Conservation (phyloP, 768 basidiomycete species). For the Suillus lakei region DNA sequence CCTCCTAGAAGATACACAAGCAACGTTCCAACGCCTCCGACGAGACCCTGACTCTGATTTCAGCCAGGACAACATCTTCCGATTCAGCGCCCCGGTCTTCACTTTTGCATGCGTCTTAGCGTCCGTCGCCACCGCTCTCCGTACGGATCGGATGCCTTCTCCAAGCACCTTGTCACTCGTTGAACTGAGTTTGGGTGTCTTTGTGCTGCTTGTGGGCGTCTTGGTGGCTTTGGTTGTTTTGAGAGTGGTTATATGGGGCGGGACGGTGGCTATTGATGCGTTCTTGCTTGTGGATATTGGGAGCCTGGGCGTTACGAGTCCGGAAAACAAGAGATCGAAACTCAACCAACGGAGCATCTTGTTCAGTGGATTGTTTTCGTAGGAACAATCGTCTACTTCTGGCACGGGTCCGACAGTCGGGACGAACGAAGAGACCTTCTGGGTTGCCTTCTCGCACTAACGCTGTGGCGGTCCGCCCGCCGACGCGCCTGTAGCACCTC, state of each 20-base stretch:
- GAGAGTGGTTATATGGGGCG: conserved; percentile 10
- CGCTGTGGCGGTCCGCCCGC: background rate
- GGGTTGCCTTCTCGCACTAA: background rate
- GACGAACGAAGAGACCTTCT: background rate
- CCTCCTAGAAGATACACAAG: conserved; percentile 8
- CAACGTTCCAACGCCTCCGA: conserved; percentile 8
- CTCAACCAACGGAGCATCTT: conserved; percentile 6
- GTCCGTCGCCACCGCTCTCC: conserved; percentile 6
- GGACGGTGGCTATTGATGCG: background rate
- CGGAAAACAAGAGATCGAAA: background rate
- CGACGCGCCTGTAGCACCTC: background rate
- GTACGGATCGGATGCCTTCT: conserved; percentile 1
- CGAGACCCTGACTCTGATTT: conserved; percentile 12
- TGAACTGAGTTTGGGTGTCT: background rate
- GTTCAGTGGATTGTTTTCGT: conserved; percentile 10
- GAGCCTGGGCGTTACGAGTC: background rate
- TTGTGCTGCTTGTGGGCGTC: background rate
- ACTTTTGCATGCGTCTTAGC: conserved; percentile 11
- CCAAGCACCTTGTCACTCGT: background rate
- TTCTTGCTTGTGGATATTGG: conserved; percentile 7
- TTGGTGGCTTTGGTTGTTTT: conserved; percentile 1
- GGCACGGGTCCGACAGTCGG: background rate
- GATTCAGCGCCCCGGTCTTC: conserved; percentile 9
- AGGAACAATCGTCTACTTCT: background rate
- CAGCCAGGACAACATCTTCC: conserved; percentile 7